A percentile compares a stretch with the other conserved stretches of the same genome.
Evolutionary conservation across 2,329 filamentous ascomycete genomes (phyloP).

Genomic region (Botrytis deweyae): DNA sequence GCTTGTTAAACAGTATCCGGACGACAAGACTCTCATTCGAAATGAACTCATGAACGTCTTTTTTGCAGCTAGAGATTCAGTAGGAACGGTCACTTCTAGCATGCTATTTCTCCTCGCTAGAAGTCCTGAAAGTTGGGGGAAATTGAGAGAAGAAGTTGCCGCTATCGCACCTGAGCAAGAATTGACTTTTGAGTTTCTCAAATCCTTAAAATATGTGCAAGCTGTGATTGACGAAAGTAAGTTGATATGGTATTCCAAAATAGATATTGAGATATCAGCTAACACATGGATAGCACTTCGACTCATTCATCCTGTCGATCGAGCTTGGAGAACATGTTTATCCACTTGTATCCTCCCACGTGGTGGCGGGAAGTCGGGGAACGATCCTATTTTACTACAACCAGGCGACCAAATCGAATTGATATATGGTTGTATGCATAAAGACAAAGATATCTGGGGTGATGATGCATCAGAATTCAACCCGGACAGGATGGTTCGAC

Average conservation of each 20-base stretch:
- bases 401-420: slow-evolving; percentile 27
- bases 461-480: slow-evolving; percentile 41
- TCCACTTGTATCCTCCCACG: slow-evolving; percentile 29
- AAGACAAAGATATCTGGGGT: slow-evolving; percentile 42
- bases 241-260: slow-evolving; percentile 22
- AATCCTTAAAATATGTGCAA: slow-evolving; percentile 53
- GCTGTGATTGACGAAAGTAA: slow-evolving; percentile 58
- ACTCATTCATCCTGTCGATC: slow-evolving; percentile 42
- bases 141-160: slow-evolving; percentile 33
- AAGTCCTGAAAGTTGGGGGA: slow-evolving; percentile 35
- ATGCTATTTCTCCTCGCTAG: slow-evolving; percentile 35
- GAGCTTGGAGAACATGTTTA: slow-evolving; percentile 14
- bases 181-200: slow-evolving; percentile 51
- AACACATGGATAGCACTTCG: slow-evolving; percentile 30
- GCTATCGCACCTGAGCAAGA: slow-evolving; percentile 37
- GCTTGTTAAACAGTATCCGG: slow-evolving; percentile 45
- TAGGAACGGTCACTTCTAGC: no score
- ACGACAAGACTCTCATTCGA: slow-evolving; percentile 43
- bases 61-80: no score
- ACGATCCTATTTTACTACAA: slow-evolving; percentile 33
- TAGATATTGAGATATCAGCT: not conserved
- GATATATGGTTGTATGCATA: slow-evolving; percentile 40
- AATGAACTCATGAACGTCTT: slow-evolving; percentile 38
- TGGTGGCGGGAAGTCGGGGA: slow-evolving; percentile 33
- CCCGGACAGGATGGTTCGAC: slow-evolving; percentile 44